Conservation (phyloP, 345 rosid genomes). For the Capsella bursapastoris region DNA sequence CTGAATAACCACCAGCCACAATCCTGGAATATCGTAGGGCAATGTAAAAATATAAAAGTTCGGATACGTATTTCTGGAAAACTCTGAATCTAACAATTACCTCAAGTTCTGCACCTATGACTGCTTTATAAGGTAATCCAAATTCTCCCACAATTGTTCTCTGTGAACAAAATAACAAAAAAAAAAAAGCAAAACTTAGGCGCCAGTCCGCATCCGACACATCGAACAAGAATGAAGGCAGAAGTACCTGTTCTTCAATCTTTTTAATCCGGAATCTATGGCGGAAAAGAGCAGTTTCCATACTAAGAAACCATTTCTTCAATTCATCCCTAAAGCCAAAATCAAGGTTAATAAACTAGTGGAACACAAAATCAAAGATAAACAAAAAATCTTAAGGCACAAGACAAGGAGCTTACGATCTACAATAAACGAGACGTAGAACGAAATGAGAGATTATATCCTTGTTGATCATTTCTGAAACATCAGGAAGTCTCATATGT, state of each 20-base stretch:
- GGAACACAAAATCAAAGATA: not conserved
- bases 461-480: constrained; percentile 59
- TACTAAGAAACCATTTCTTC: constrained; percentile 89
- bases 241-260: constrained; percentile 65
- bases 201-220: not conserved
- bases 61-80: not conserved
- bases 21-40: not conserved
- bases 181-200: constrained; percentile 5
- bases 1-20: not conserved
- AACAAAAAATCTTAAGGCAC: not conserved
- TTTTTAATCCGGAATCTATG: constrained; percentile 52
- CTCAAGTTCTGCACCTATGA: constrained; percentile 71
- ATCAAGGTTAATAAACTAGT: not conserved
- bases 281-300: constrained; percentile 84
- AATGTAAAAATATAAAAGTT: not conserved
- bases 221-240: not conserved
- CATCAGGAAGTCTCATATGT: constrained; percentile 67
- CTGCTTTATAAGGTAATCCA: constrained; percentile 70
- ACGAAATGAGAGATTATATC: constrained; percentile 86
- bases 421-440: constrained; percentile 85
- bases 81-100: constrained; percentile 42
- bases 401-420: constrained; percentile 61
- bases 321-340: constrained; percentile 67
- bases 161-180: constrained; percentile 42
- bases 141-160: constrained; percentile 69